phyloP scores from a whole-genome alignment of 176 grass and related monocot species.

The Carex pumila region DNA sequence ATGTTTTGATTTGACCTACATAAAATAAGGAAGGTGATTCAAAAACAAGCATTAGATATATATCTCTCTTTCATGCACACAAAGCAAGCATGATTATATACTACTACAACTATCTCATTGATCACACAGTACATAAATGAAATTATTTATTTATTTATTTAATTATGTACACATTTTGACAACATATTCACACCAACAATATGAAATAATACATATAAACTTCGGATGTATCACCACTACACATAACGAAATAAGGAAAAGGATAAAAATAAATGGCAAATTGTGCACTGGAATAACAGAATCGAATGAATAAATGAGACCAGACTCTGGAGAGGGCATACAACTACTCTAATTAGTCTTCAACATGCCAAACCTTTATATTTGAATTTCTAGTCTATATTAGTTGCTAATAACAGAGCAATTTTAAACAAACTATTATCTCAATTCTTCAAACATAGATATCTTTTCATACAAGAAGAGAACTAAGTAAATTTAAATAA shows the following conservation, averaged over 20 bases:
- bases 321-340: background rate
- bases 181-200: background rate
- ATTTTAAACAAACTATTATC: conserved; percentile 22
- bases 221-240: background rate
- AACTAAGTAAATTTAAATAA: conserved; percentile 40
- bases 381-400: conserved; percentile 5
- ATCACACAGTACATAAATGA: background rate
- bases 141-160: background rate
- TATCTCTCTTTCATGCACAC: background rate
- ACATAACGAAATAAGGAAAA: background rate
- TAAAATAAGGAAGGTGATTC: background rate
- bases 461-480: conserved; percentile 32
- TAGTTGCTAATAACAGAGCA: background rate
- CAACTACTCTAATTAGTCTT: background rate
- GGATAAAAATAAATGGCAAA: background rate
- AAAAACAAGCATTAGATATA: background rate
- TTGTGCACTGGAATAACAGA: background rate
- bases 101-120: background rate
- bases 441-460: conserved; percentile 47
- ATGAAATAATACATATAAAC: background rate
- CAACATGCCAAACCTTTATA: background rate
- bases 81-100: background rate
- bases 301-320: background rate
- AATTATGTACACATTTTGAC: background rate
- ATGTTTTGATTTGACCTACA: background rate